phyloP scores from a whole-genome alignment of 805 yeast genomes.

The Zygosaccharomyces kombuchaensis region DNA sequence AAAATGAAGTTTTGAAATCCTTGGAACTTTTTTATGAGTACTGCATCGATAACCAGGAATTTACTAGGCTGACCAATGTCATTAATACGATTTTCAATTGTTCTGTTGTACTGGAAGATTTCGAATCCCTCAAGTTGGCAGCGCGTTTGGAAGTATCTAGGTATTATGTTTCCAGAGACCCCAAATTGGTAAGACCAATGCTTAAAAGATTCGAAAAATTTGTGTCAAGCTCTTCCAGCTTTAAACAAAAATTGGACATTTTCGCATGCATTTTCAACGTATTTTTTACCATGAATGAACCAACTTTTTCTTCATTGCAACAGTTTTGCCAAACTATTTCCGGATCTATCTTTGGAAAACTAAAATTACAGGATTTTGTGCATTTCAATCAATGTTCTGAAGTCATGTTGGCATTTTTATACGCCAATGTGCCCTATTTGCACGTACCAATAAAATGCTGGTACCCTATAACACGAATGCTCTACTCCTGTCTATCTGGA shows the following conservation, averaged over 20 bases:
- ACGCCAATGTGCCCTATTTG: constrained; percentile 8
- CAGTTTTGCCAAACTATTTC: constrained; percentile 16
- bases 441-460: constrained; percentile 13
- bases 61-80: constrained; percentile 26
- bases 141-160: constrained; percentile 10
- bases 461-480: constrained; percentile 24
- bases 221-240: constrained; percentile 13
- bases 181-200: neutral
- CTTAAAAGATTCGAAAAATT: constrained; percentile 23
- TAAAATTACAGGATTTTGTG: constrained; percentile 11
- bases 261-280: constrained; percentile 24
- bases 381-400: constrained; percentile 22
- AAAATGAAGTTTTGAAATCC: constrained; percentile 1
- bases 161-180: constrained; percentile 7
- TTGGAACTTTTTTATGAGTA: constrained; percentile 15
- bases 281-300: constrained; percentile 10
- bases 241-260: constrained; percentile 12
- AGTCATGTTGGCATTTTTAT: constrained; percentile 26
- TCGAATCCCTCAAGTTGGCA: constrained; percentile 7
- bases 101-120: constrained; percentile 17
- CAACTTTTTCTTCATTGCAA: constrained; percentile 11
- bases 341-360: constrained; percentile 12
- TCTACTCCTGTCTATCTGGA: constrained; percentile 16
- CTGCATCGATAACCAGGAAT: constrained; percentile 18
- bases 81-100: constrained; percentile 29